A percentile compares a stretch with the other conserved stretches of the same genome.
Conservation (phyloP, 495 filamentous ascomycete species). For the Halenospora varia region DNA sequence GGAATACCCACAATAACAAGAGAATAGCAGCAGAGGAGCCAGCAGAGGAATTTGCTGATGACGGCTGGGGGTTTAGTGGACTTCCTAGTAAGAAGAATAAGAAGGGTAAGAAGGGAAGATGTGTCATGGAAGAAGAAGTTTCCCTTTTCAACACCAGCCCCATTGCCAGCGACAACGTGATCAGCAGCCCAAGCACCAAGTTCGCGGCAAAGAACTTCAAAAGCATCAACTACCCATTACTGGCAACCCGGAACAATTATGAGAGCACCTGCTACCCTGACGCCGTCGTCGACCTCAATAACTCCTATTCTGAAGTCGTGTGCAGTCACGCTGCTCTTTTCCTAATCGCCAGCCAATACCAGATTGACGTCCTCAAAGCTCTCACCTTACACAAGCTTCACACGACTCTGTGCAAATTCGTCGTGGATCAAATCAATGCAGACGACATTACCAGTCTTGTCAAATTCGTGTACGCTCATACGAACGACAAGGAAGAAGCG, state of each 20-base stretch:
- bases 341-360: conserved; percentile 13
- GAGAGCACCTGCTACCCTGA: conserved; percentile 4
- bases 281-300: conserved; percentile 1
- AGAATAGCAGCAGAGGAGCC: no score
- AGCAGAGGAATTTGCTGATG: no score
- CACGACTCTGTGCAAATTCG: conserved; percentile 23
- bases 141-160: neutral
- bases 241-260: conserved; percentile 6
- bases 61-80: no score
- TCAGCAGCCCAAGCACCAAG: neutral
- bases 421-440: conserved; percentile 12
- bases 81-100: no score
- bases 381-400: conserved; percentile 28
- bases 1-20: no score
- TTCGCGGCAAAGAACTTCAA: conserved; percentile 17
- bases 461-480: conserved; percentile 23
- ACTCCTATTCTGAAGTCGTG: conserved; percentile 24
- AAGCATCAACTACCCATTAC: conserved; percentile 2
- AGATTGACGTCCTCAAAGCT: conserved; percentile 22
- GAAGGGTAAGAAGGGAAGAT: neutral
- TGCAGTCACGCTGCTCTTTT: conserved; percentile 29
- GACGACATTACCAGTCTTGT: conserved; percentile 24
- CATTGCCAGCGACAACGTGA: neutral
- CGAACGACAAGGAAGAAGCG: neutral
- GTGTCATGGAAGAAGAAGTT: conserved; percentile 1